A percentile compares a stretch with the other conserved stretches of the same genome.
Conservation (phyloP, 2,329 filamentous ascomycete species). For the Ophiostoma montium region DNA sequence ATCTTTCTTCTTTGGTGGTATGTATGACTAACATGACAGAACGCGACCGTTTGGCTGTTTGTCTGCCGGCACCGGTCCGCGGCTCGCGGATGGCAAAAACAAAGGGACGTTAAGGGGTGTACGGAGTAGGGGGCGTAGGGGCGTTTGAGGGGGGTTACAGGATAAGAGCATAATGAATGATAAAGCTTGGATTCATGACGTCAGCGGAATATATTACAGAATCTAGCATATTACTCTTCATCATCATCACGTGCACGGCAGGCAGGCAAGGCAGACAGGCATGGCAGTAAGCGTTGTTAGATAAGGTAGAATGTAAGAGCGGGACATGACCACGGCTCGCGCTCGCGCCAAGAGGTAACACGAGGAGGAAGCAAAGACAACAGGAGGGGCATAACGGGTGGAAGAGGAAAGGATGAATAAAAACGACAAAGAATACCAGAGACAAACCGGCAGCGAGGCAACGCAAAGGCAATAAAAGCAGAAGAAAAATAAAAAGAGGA, state of each 20-base stretch:
- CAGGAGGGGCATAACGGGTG: not conserved
- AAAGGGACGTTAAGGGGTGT: conserved; percentile 7
- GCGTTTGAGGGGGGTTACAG: too few species aligned
- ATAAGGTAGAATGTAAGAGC: not conserved
- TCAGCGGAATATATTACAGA: too few species aligned
- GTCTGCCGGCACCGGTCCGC: conserved; percentile 43
- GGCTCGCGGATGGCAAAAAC: conserved; percentile 22
- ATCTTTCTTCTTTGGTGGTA: conserved; percentile 1
- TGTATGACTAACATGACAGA: conserved; percentile 23
- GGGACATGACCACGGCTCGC: not conserved
- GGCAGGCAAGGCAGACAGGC: not conserved
- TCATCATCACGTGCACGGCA: not conserved
- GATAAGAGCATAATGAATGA: too few species aligned
- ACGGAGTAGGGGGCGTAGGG: too few species aligned
- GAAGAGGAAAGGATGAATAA: not conserved
- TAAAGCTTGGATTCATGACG: not conserved
- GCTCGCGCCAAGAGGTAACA: too few species aligned
- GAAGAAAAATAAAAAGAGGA: not conserved
- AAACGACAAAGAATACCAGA: conserved; percentile 1
- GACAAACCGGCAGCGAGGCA: conserved; percentile 1
- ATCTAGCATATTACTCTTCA: not conserved
- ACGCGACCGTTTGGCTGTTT: conserved; percentile 36
- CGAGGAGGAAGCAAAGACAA: not conserved
- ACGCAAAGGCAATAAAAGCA: not conserved
- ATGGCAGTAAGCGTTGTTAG: not conserved